Conservation (phyloP, 495 filamentous ascomycete genomes). For the Durotheca rogersii region DNA sequence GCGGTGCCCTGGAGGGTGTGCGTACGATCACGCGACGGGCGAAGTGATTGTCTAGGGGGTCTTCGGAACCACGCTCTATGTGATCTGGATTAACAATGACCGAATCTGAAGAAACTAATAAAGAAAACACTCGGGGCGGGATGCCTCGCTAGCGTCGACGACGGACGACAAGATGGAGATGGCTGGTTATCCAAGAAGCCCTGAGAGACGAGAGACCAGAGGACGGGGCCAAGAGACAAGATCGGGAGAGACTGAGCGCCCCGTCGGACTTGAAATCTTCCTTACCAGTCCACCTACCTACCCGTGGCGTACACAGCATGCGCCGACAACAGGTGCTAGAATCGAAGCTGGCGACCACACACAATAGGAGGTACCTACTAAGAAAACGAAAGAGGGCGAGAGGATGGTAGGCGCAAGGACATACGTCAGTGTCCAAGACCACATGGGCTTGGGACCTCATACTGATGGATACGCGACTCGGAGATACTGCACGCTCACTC, state of each 20-base stretch:
- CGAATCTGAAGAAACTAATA: not conserved
- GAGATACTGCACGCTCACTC: slow-evolving; percentile 27
- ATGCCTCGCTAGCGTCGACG: not conserved
- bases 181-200: not conserved
- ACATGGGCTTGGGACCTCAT: slow-evolving; percentile 19
- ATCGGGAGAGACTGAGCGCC: not conserved
- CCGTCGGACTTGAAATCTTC: not conserved
- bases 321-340: too few relatives aligned
- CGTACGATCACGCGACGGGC: not conserved
- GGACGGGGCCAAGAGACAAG: too few relatives aligned
- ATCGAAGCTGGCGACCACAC: slow-evolving; percentile 12
- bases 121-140: not conserved
- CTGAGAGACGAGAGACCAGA: too few relatives aligned
- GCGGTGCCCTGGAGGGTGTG: not conserved
- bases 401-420: slow-evolving; percentile 20
- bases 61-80: not conserved
- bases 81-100: not conserved
- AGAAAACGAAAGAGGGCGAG: slow-evolving; percentile 2
- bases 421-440: slow-evolving; percentile 25
- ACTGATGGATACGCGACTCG: slow-evolving; percentile 20
- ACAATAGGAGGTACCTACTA: slow-evolving; percentile 11
- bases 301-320: slow-evolving; percentile 10
- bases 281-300: too few relatives aligned
- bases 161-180: slow-evolving; percentile 2
- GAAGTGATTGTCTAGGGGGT: too few relatives aligned